A percentile compares a stretch with the other conserved stretches of the same genome.
These are phyloP conservation scores for bread wheat (Triticum aestivum) DNA, from an alignment of 176 grass and related monocot genomes.

Conservation along the genomic window DNA sequence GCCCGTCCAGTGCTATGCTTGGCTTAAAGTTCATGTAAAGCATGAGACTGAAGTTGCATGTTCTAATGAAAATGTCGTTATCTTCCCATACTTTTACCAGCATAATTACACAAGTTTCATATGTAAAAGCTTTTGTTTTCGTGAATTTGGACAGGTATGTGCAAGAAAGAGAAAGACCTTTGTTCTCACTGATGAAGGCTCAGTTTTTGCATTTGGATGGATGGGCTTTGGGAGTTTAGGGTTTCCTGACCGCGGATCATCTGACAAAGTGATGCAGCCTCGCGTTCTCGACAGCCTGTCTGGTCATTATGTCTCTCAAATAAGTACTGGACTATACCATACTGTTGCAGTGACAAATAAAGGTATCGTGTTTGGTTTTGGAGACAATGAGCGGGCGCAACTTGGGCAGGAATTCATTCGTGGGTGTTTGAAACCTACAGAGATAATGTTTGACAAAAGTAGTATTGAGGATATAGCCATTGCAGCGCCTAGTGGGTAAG, in stretches of 20 bases:
- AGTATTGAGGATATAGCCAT: constrained; percentile 78
- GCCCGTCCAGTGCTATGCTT: background rate
- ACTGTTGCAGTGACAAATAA: constrained; percentile 88
- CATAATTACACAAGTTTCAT: background rate
- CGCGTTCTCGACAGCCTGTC: constrained; percentile 61
- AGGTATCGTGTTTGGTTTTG: constrained; percentile 92
- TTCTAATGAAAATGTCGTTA: background rate
- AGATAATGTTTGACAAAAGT: constrained; percentile 77
- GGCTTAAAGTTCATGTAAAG: background rate
- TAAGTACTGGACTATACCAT: constrained; percentile 96
- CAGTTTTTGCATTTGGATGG: constrained; percentile 91
- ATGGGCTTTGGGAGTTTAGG: constrained; percentile 99
- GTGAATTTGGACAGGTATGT: constrained; percentile 65
- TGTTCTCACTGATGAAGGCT: constrained; percentile 84
- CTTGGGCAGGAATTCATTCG: constrained; percentile 86
- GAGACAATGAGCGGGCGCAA: constrained; percentile 94
- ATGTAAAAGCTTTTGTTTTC: background rate
- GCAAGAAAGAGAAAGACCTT: constrained; percentile 99
- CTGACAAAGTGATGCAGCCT: constrained; percentile 93
- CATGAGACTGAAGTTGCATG: background rate
- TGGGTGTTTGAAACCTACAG: constrained; percentile 84
- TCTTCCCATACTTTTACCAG: background rate
- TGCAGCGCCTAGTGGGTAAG: constrained; percentile 60
- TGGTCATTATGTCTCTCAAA: constrained; percentile 76
- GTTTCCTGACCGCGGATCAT: constrained; percentile 76